These are phyloP conservation scores for Colletotrichum simmondsii DNA, from an alignment of 2,329 filamentous ascomycete genomes.

Conservation along the genomic window DNA sequence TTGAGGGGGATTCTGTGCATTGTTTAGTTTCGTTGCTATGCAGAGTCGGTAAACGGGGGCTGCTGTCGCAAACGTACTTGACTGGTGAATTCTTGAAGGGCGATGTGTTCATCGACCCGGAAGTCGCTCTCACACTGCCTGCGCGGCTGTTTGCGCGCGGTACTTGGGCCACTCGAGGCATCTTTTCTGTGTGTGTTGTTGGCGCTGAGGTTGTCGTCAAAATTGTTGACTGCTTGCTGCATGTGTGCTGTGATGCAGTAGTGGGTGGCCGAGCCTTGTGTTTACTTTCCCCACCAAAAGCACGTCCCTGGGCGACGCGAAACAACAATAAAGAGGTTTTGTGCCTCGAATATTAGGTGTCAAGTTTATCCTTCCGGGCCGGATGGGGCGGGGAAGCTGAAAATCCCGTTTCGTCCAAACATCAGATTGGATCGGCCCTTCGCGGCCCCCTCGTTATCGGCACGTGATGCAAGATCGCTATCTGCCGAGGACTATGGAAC, in stretches of 20 bases:
- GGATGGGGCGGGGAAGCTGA: constrained; percentile 9
- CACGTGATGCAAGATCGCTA: not conserved
- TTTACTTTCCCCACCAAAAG: constrained; percentile 33
- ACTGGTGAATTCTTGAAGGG: constrained; percentile 68
- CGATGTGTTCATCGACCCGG: constrained; percentile 58
- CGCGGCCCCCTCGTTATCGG: not conserved
- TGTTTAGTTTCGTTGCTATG: constrained; percentile 34
- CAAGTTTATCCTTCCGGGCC: not conserved
- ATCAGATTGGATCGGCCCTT: not conserved
- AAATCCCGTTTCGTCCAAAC: constrained; percentile 13
- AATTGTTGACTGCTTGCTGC: constrained; percentile 13
- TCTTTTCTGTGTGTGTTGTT: constrained; percentile 43
- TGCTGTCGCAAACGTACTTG: constrained; percentile 56
- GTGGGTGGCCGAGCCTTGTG: constrained; percentile 14
- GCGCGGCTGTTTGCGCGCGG: constrained; percentile 63
- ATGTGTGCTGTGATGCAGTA: not conserved
- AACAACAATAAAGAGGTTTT: constrained; percentile 21
- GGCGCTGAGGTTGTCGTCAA: constrained; percentile 36
- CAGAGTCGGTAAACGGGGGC: constrained; percentile 1
- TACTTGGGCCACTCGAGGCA: constrained; percentile 69
- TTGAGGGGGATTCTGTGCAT: constrained; percentile 85
- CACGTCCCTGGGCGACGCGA: constrained; percentile 30
- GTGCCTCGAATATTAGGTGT: constrained; percentile 24
- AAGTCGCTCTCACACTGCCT: constrained; percentile 57
- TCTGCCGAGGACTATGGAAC: not conserved